Base-by-base conservation (phyloP, 1,139 yeast genomes). In the Magnusiomyces fungicola region DNA sequence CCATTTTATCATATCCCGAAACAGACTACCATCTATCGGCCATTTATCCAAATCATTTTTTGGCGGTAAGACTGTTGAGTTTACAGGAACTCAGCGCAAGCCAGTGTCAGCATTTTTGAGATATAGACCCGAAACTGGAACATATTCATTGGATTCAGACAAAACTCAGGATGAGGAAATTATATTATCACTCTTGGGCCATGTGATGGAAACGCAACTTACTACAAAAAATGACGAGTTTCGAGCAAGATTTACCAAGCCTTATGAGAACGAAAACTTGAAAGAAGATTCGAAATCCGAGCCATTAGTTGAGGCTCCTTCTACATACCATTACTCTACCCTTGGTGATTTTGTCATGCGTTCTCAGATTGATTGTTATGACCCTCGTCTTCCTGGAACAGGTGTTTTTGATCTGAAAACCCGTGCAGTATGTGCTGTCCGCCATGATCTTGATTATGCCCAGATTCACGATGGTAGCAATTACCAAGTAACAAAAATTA, bases 391-490 rank as follows among this genome's bases (percentile, higher is more conserved):
- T 24, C 97, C 97, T 0, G 96, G 96, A 0, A 82, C 84, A 12
- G 97, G 97, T 0, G 81, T 89, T 0, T 92, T 92, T 71, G 98
- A 92, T 67, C 71, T 92, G 51, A 92, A 92, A 60, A 86, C 97
- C 0, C 71, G 98, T 54, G 97, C 97, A 0, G 95, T 84, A 0
- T 80, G 88, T 52, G 88, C 96, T 0, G 80, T 90, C 0, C 72
- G 98, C 45, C 80, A 84, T 65, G 96, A 89, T 65, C 67, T 84
- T 43, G 72, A 75, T n/a, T 78, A 80, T 59, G 81, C 82, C 0
- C 81, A 78, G 54, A 69, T 69, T 30, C 69, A 71, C 30, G 77
- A 77, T 47, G 76, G 75, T 22, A 76, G 83, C 0, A 75, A 79
- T 33, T 92, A 92, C 62, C 83, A 81, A 56, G 76, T 89, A 22